A percentile compares a stretch with the other conserved stretches of the same genome.
These are phyloP conservation scores for Verticillium longisporum DNA, from an alignment of 2,329 filamentous ascomycete genomes.

Conservation along the genomic window DNA sequence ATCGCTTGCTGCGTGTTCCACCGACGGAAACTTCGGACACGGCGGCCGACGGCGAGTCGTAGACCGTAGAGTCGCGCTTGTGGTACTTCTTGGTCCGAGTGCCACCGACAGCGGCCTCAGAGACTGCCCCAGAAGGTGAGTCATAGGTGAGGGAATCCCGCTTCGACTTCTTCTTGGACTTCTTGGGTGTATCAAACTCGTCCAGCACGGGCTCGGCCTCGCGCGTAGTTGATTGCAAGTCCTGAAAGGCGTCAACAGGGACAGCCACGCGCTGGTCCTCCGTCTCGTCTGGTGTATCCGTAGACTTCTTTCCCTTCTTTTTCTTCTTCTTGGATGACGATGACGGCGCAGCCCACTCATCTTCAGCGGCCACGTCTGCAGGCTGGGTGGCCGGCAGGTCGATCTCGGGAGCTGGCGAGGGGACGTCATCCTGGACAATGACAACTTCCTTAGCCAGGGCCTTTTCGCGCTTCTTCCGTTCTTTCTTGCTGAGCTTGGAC, in stretches of 20 bases:
- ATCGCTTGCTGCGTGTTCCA: conserved; percentile 21
- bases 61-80: conserved; percentile 11
- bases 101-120: conserved; percentile 28
- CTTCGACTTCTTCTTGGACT: conserved; percentile 22
- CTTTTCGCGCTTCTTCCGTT: conserved; percentile 35
- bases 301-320: conserved; percentile 22
- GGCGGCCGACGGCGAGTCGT: conserved; percentile 24
- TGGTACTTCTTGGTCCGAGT: conserved; percentile 19
- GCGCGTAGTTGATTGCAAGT: conserved; percentile 13
- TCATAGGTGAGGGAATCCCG: conserved; percentile 16
- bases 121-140: conserved; percentile 23
- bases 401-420: neutral
- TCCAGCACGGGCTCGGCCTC: conserved; percentile 18
- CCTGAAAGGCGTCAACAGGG: conserved; percentile 21
- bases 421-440: conserved; percentile 18
- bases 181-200: conserved; percentile 26
- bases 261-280: conserved; percentile 21
- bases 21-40: conserved; percentile 29
- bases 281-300: conserved; percentile 9
- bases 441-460: conserved; percentile 19
- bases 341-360: conserved; percentile 19
- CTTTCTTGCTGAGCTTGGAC: conserved; percentile 22
- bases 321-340: conserved; percentile 19
- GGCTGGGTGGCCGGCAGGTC: conserved; percentile 11
- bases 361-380: conserved; percentile 11